phyloP scores from a whole-genome alignment of 306 rosid genomes.

The Canavalia gladiata region DNA sequence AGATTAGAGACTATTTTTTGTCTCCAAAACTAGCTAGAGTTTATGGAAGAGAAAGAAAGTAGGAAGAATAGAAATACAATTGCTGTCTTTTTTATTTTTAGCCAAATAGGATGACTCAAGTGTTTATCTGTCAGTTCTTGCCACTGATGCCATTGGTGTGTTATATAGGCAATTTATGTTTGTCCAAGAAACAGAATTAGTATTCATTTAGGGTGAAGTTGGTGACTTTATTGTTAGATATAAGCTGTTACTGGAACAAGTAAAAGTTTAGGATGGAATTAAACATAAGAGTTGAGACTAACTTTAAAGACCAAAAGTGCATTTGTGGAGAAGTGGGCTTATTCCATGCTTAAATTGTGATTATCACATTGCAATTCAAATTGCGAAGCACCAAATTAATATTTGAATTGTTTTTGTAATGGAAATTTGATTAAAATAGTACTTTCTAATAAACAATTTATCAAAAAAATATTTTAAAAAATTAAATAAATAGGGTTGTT shows the following conservation, averaged over 20 bases:
- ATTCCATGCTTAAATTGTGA: not conserved
- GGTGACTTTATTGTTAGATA: not conserved
- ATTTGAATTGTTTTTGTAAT: not conserved
- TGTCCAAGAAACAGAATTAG: not conserved
- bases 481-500: not conserved
- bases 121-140: constrained; percentile 12
- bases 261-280: not conserved
- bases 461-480: not conserved
- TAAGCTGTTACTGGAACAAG: not conserved
- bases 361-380: constrained; percentile 10
- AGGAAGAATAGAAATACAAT: not conserved
- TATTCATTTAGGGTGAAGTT: not conserved
- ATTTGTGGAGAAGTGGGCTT: not conserved
- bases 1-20: not conserved
- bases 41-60: not conserved
- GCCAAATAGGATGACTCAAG: not conserved
- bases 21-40: constrained; percentile 33
- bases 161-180: constrained; percentile 31
- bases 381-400: not conserved
- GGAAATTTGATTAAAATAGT: not conserved
- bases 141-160: not conserved
- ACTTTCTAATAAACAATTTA: not conserved
- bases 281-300: constrained; percentile 3
- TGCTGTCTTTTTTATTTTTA: not conserved
- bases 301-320: not conserved